Conservation (phyloP, 257 asterid species). For the Nyctanthes arbortristis region DNA sequence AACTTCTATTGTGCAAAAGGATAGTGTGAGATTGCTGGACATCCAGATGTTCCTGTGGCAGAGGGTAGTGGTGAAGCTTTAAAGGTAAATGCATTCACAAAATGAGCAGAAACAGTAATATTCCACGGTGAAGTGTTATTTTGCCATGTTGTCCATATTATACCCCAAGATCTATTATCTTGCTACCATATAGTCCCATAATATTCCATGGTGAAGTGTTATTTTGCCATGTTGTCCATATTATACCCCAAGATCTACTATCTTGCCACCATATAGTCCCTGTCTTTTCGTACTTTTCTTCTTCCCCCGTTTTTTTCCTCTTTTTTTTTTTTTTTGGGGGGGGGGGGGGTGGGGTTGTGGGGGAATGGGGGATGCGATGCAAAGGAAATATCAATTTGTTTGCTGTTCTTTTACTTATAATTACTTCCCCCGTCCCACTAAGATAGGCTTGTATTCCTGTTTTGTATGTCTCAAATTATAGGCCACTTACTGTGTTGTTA, state of each 20-base stretch:
- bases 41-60: conserved; percentile 82
- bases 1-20: conserved; percentile 69
- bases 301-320: too few species aligned
- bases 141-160: background rate
- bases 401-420: background rate
- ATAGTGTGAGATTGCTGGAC: conserved; percentile 99
- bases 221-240: background rate
- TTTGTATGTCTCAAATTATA: too few species aligned
- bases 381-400: too few species aligned
- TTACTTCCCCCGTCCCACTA: too few species aligned
- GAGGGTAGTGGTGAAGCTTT: conserved; percentile 82
- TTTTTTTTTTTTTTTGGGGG: background rate
- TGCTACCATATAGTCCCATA: background rate
- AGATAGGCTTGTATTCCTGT: too few species aligned
- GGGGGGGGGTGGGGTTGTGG: too few species aligned
- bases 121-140: background rate
- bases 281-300: background rate
- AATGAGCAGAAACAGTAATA: background rate
- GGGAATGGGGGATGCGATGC: too few species aligned
- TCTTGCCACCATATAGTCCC: background rate
- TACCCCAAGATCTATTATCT: background rate
- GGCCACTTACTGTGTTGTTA: too few species aligned
- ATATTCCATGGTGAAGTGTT: background rate
- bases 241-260: background rate
- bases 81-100: conserved; percentile 51